These are phyloP conservation scores for Cucurbita moschata DNA, from an alignment of 306 rosid genomes.

Conservation along the genomic window DNA sequence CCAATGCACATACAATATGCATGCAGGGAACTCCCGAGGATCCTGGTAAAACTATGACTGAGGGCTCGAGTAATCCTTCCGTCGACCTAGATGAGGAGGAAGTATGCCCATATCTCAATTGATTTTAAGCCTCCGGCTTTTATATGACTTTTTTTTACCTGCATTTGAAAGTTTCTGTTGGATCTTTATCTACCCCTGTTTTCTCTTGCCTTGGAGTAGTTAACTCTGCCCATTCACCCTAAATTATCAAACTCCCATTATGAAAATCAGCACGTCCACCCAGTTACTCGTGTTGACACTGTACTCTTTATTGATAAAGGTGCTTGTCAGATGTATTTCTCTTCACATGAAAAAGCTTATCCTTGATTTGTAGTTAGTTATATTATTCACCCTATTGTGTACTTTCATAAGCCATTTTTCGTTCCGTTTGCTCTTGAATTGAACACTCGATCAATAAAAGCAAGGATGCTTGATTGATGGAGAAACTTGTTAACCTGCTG, in stretches of 20 bases:
- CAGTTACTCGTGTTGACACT: not conserved
- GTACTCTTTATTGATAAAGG: not conserved
- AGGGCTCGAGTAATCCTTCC: conserved; percentile 35
- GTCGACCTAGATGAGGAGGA: conserved; percentile 40
- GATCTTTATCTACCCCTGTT: not conserved
- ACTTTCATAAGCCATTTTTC: not conserved
- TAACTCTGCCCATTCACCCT: not conserved
- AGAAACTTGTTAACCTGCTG: not conserved
- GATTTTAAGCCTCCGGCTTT: not conserved
- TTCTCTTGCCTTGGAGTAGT: not conserved
- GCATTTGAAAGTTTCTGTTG: not conserved
- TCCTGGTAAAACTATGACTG: conserved; percentile 33
- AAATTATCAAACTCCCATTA: not conserved
- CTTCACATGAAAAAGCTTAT: not conserved
- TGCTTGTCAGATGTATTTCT: not conserved
- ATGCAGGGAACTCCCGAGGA: conserved; percentile 47
- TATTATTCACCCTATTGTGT: not conserved
- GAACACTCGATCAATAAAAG: not conserved
- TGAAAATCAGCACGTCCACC: not conserved
- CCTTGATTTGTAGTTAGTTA: not conserved
- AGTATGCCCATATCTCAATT: conserved; percentile 24
- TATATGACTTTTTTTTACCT: not conserved
- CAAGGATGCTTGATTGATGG: not conserved
- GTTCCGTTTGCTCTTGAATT: not conserved
- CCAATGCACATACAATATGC: conserved; percentile 7